Evolutionary conservation across 768 basidiomycete species (phyloP).

Genomic region (Boletus rufocinnamomeus): DNA sequence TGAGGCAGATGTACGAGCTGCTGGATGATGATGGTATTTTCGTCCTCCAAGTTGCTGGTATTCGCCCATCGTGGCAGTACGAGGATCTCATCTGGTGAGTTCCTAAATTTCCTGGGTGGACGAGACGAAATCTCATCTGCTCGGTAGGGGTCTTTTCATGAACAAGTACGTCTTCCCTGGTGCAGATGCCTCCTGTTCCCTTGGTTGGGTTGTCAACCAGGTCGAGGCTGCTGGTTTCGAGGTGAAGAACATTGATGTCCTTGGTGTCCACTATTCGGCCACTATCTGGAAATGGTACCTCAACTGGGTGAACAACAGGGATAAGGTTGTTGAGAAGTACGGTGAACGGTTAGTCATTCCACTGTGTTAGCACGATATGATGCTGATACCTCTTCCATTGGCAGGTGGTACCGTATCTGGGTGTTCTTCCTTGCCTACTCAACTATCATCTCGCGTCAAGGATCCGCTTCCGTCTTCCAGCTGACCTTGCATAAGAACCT

Average conservation of each 20-base stretch:
- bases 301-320: slow-evolving; percentile 95
- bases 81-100: slow-evolving; percentile 93
- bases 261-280: slow-evolving; percentile 96
- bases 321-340: slow-evolving; percentile 84
- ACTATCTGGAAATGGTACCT: slow-evolving; percentile 92
- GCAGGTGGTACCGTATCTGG: slow-evolving; percentile 90
- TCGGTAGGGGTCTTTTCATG: slow-evolving; percentile 86
- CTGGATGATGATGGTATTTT: slow-evolving; percentile 94
- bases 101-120: not conserved
- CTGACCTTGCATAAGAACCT: slow-evolving; percentile 98
- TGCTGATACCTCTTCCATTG: not conserved
- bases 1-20: slow-evolving; percentile 89
- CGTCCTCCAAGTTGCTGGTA: slow-evolving; percentile 96
- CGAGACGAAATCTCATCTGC: not conserved
- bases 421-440: slow-evolving; percentile 95
- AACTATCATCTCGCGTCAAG: slow-evolving; percentile 85
- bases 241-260: slow-evolving; percentile 93
- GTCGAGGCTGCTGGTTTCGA: slow-evolving; percentile 94
- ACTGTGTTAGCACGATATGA: not conserved
- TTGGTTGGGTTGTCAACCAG: slow-evolving; percentile 90
- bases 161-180: slow-evolving; percentile 99
- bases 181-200: slow-evolving; percentile 93
- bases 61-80: slow-evolving; percentile 96
- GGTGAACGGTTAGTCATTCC: slow-evolving; percentile 60
- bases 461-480: slow-evolving; percentile 92